Conservation (phyloP, 805 yeast genomes). For the Kuraishia molischiana region DNA sequence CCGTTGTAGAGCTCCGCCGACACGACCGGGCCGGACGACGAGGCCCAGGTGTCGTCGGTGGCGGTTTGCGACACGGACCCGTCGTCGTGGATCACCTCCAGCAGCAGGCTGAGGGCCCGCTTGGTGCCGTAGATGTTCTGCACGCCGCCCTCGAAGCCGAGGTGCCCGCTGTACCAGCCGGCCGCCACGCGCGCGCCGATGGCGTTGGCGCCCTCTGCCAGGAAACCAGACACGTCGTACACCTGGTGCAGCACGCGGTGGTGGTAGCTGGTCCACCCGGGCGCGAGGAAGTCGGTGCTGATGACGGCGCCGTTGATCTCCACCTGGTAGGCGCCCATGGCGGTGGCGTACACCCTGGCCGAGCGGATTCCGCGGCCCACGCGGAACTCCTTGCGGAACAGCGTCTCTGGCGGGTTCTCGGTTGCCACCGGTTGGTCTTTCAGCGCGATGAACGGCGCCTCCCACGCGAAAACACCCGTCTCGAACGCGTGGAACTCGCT, state of each 20-base stretch:
- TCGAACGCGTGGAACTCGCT: background rate
- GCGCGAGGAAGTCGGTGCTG: conserved; percentile 12
- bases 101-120: conserved; percentile 10
- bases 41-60: conserved; percentile 12
- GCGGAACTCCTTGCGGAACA: background rate
- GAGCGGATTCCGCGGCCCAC: background rate
- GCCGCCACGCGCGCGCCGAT: conserved; percentile 13
- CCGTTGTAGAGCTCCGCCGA: conserved; percentile 15
- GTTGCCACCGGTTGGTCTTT: background rate
- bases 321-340: conserved; percentile 13
- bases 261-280: conserved; percentile 17
- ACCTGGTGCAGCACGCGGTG: conserved; percentile 12
- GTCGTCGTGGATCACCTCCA: conserved; percentile 6
- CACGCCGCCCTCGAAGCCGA: conserved; percentile 16
- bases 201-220: conserved; percentile 7
- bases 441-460: background rate
- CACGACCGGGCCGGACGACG: conserved; percentile 10
- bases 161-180: conserved; percentile 16
- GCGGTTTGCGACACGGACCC: conserved; percentile 5
- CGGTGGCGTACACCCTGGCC: conserved; percentile 10
- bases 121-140: conserved; percentile 12
- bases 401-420: background rate
- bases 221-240: conserved; percentile 10
- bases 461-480: background rate
- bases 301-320: conserved; percentile 13